Evolutionary conservation across 2,329 filamentous ascomycete species (phyloP), one percentile per base, ranked within the genome.

Genomic region (Colletotrichum tropicicola): DNA sequence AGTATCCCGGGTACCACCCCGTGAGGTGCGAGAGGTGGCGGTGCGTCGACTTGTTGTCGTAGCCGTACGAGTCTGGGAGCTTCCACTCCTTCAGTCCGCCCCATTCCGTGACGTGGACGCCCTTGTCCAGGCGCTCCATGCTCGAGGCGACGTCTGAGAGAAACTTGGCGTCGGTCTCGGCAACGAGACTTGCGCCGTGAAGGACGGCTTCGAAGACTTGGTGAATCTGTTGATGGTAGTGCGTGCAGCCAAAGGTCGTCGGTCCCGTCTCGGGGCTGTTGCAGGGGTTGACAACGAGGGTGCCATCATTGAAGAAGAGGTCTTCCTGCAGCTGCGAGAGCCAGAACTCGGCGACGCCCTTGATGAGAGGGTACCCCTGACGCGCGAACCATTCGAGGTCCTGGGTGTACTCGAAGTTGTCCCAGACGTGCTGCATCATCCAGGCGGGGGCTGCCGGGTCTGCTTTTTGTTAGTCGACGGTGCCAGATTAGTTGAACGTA

Each of bases 341-440:
- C 83, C 86, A 88, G 73, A 88, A 89, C n/a, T 82, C 69, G 0
- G 85, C 80, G 2, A 85, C 76, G 2, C 81, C 83, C 66, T 85
- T 87, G 23, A 88, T 70, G 1, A 88, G 75, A 1, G 83, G 85
- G 58, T 87, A 89, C 0, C 83, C 86, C 6, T 75, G 74, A 5
- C 79, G 12, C 65, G 74, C 23, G 70, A 85, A 77, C 84, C 84
- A 88, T 1, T 73, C 70, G 0, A 69, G 44, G 66, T 87, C 79
- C 25, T 77, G 79, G 2, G 80, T 82, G 68, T 87, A 89, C 32
- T 83, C 81, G 71, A 81, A 89, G 68, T 85, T 80, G 61, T 89
- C 85, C 73, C 80, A 85, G 2, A 89, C 82, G 66, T 89, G 85
- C 63, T 86, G 83, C 79, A 87, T 87, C 77, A 88, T 82, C 87